A percentile compares a stretch with the other conserved stretches of the same genome.
Conservation (phyloP, 2,329 filamentous ascomycete species). For the Leptoxyphium fumago region DNA sequence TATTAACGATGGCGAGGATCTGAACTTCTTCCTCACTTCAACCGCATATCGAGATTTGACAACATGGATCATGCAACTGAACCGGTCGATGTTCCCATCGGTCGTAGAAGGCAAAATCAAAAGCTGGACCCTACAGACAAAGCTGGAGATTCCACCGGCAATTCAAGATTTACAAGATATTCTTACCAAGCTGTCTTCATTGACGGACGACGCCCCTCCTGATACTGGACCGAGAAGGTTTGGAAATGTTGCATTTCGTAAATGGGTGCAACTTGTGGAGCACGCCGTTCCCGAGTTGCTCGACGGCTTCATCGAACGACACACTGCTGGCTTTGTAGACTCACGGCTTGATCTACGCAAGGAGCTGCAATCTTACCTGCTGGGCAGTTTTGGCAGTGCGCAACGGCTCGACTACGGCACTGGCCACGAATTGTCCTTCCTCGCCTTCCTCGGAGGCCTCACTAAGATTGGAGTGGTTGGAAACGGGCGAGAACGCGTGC, state of each 20-base stretch:
- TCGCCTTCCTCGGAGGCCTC: constrained; percentile 76
- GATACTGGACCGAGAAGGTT: constrained; percentile 77
- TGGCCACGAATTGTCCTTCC: constrained; percentile 86
- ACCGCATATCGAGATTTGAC: constrained; percentile 78
- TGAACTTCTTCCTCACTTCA: constrained; percentile 63
- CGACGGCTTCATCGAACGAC: constrained; percentile 36
- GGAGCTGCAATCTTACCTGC: constrained; percentile 65
- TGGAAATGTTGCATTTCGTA: constrained; percentile 80
- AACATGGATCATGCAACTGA: constrained; percentile 78
- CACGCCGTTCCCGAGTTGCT: constrained; percentile 43
- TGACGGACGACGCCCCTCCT: constrained; percentile 68
- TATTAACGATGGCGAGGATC: constrained; percentile 75
- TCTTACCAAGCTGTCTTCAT: constrained; percentile 45
- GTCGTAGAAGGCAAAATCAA: constrained; percentile 26
- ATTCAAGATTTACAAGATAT: constrained; percentile 53
- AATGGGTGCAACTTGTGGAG: constrained; percentile 61
- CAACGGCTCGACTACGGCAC: constrained; percentile 91
- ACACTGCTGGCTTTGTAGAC: constrained; percentile 18
- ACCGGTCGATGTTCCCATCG: constrained; percentile 67
- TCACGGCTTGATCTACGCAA: constrained; percentile 23
- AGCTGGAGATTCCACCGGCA: constrained; percentile 38
- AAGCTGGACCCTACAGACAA: constrained; percentile 13
- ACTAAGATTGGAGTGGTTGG: constrained; percentile 82
- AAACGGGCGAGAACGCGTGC: constrained; percentile 55
- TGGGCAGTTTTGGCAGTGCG: constrained; percentile 75